Conservation (phyloP, 225 moss, liverwort and hornwort genomes). For the Marchantia paleacea region DNA sequence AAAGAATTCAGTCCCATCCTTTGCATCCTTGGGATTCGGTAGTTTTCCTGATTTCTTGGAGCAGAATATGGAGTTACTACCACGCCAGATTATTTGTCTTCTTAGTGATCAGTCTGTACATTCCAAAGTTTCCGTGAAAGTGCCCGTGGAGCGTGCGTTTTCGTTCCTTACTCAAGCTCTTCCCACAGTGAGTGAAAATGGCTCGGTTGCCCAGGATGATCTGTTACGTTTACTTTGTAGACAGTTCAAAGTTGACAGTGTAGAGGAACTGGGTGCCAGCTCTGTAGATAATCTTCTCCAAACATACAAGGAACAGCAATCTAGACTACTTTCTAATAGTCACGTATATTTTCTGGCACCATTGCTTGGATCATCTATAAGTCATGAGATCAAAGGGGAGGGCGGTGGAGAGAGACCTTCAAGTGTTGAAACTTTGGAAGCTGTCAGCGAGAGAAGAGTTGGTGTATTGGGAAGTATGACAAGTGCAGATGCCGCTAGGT, state of each 20-base stretch:
- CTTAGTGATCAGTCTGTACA: slow-evolving; percentile 4
- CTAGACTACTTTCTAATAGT: slow-evolving; percentile 7
- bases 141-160: slow-evolving; percentile 32
- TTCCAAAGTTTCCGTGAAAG: slow-evolving; percentile 19
- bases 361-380: slow-evolving; percentile 15
- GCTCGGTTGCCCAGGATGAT: slow-evolving; percentile 28
- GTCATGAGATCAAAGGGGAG: neutral
- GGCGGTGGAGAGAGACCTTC: neutral
- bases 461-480: slow-evolving; percentile 74
- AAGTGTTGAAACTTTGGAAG: neutral
- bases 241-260: slow-evolving; percentile 58
- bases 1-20: slow-evolving; percentile 30
- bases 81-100: slow-evolving; percentile 26
- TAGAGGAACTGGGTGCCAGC: slow-evolving; percentile 58
- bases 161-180: slow-evolving; percentile 41
- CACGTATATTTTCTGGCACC: slow-evolving; percentile 39
- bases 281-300: slow-evolving; percentile 53
- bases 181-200: slow-evolving; percentile 20
- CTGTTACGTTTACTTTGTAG: slow-evolving; percentile 51
- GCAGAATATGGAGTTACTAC: slow-evolving; percentile 28
- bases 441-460: slow-evolving; percentile 25
- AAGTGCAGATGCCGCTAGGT: slow-evolving; percentile 53
- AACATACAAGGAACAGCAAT: slow-evolving; percentile 19
- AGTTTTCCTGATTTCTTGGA: slow-evolving; percentile 36
- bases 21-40: slow-evolving; percentile 36